Conservation (phyloP, 768 basidiomycete species). For the Chalciporus pseudorubinellus region DNA sequence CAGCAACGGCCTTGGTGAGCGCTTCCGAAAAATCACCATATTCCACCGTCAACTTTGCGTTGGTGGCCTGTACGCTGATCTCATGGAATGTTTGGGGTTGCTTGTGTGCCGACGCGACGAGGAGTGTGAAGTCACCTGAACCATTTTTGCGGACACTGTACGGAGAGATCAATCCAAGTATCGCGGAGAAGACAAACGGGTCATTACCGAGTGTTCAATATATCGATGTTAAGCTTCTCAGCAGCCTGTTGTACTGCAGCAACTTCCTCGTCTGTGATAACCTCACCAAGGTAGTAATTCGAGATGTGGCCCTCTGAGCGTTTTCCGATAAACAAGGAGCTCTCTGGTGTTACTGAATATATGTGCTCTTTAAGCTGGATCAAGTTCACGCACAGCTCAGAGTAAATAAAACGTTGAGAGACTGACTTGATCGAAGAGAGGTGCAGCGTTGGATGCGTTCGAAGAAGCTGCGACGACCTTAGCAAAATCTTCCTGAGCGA, state of each 20-base stretch:
- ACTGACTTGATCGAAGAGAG: conserved; percentile 63
- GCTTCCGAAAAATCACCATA: conserved; percentile 72
- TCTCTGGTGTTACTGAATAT: conserved; percentile 63
- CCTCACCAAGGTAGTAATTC: conserved; percentile 81
- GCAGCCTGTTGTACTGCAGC: conserved; percentile 70
- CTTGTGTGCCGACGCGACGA: conserved; percentile 66
- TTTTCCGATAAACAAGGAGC: conserved; percentile 75
- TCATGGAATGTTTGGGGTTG: conserved; percentile 43
- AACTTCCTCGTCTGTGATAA: conserved; percentile 75
- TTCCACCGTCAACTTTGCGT: conserved; percentile 58
- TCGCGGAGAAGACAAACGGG: not conserved
- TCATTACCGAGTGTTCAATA: conserved; percentile 75
- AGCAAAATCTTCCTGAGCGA: conserved; percentile 59
- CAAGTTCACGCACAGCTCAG: conserved; percentile 2
- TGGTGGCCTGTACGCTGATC: conserved; percentile 40
- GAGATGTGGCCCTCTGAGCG: conserved; percentile 73
- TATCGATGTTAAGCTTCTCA: conserved; percentile 71
- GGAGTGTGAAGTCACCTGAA: conserved; percentile 58
- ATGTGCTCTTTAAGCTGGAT: conserved; percentile 70
- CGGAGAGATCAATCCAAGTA: not conserved
- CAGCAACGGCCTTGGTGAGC: conserved; percentile 51
- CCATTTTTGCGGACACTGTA: conserved; percentile 69
- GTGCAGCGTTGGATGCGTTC: conserved; percentile 51
- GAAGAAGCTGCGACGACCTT: conserved; percentile 59
- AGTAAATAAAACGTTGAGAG: not conserved